phyloP scores from a whole-genome alignment of 2,329 filamentous ascomycete species.

The Curvularia sp. region DNA sequence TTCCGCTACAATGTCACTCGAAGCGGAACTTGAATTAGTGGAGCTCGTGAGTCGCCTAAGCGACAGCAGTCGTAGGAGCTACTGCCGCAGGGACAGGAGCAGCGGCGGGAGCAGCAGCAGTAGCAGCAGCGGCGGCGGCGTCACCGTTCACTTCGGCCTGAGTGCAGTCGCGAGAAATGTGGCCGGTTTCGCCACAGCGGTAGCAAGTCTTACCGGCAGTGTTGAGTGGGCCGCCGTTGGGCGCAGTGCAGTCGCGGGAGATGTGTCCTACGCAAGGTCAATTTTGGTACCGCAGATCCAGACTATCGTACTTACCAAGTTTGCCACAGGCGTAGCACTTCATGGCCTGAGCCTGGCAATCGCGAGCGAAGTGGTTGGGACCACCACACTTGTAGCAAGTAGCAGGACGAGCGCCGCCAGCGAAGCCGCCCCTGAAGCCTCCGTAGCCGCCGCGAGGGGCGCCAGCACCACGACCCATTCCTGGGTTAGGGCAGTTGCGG shows the following conservation, averaged over 20 bases:
- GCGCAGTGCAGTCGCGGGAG: constrained; percentile 92
- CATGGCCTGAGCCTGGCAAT: constrained; percentile 98
- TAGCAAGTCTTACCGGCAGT: constrained; percentile 99
- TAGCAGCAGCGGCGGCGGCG: constrained; percentile 35
- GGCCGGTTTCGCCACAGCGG: constrained; percentile 91
- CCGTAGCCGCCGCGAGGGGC: constrained; percentile 77
- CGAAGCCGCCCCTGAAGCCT: constrained; percentile 75
- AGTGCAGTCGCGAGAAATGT: constrained; percentile 95
- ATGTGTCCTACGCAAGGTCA: constrained; percentile 70
- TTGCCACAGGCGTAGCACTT: constrained; percentile 98
- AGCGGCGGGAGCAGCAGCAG: constrained; percentile 36
- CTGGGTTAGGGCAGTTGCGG: constrained; percentile 83
- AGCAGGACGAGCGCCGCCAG: constrained; percentile 69
- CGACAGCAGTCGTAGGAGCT: constrained; percentile 53
- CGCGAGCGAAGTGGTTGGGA: constrained; percentile 97
- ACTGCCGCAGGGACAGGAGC: constrained; percentile 47
- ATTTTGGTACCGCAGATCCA: background rate
- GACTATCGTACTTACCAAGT: constrained; percentile 55
- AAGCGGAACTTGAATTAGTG: constrained; percentile 6
- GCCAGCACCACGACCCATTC: constrained; percentile 69
- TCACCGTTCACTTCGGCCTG: constrained; percentile 67
- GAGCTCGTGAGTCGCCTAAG: constrained; percentile 33
- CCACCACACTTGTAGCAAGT: constrained; percentile 77
- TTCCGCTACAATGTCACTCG: constrained; percentile 32
- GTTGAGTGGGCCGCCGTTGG: constrained; percentile 94